Base-by-base conservation (phyloP, 2,329 filamentous ascomycete genomes). In the Arthrobotrys conoides region DNA sequence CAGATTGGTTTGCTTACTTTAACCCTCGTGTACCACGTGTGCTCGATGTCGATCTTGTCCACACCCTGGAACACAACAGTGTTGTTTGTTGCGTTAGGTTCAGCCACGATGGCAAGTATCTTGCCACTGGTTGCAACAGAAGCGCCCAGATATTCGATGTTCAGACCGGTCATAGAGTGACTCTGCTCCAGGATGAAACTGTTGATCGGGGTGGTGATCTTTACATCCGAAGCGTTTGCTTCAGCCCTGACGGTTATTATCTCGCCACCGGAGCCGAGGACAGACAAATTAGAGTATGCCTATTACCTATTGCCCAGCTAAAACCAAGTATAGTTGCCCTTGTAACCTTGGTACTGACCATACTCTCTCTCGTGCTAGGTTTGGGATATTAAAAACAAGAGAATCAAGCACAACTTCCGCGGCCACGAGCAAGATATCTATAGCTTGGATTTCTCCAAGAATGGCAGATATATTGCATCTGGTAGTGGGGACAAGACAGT, bases 141-240 rank as follows among this genome's bases (percentile, higher is more conserved):
- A 97, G 94, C n/a, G 96, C 96, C n/a, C 95, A 98, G 85, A 99
- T 99, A 82, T 99, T 96, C 84, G 96, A 99, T 81, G 95, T 98
- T 49, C 88, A 90, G 82, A 92, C 90, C 16, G 96, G 96, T 71
- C 90, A 93, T 82, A 96, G 95, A 84, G 90, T 98, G 67, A 96
- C 93, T 81, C 91, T 96, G 76, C 87, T 98, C 38, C 93, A 97
- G 84, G 96, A 99, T 82, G 92, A 95, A 82, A 91, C 88, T 55
- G 93, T 94, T 55, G 93, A 96, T 81, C 91, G 94, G 82, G 91
- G 92, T 69, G 94, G 95, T 30, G 96, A 99, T 85, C 87, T 99
- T 36, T 99, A 98, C 85, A 99, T 99, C 82, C 88, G 96, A 82
- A 98, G 95, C 83, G 96, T 99, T 69, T 99, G 96, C 88, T 99